phyloP scores from a whole-genome alignment of 768 basidiomycete genomes.

The Sporobolomyces roseus region DNA sequence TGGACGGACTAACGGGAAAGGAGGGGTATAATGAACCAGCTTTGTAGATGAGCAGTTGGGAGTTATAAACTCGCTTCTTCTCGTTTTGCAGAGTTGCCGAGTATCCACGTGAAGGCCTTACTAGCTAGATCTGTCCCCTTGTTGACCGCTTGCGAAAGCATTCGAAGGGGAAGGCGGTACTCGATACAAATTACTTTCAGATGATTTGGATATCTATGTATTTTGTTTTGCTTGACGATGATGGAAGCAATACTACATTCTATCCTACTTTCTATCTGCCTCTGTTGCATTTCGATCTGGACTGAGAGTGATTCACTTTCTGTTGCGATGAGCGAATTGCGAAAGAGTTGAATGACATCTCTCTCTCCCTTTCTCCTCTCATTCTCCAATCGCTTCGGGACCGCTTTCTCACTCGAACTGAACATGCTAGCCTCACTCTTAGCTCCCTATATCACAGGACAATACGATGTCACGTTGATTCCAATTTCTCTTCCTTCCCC shows the following conservation, averaged over 20 bases:
- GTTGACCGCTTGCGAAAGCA: constrained; percentile 1
- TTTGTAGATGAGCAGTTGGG: no score
- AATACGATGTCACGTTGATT: constrained; percentile 18
- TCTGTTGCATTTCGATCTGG: background rate
- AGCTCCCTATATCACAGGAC: constrained; percentile 16
- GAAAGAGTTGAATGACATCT: background rate
- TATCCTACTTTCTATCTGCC: background rate
- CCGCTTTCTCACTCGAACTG: background rate
- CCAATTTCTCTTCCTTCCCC: constrained; percentile 19
- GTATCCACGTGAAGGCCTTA: constrained; percentile 22
- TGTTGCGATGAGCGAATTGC: background rate
- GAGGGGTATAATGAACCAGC: constrained; percentile 24
- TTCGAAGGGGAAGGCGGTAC: background rate
- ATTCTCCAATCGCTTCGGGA: no score
- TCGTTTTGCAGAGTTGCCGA: background rate
- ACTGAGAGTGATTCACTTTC: background rate
- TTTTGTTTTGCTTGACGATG: background rate
- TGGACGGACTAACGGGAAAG: constrained; percentile 21
- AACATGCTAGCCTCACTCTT: constrained; percentile 1
- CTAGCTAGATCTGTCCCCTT: constrained; percentile 19
- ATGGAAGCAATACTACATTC: background rate
- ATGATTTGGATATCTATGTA: background rate
- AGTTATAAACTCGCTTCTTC: background rate
- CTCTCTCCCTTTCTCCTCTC: background rate
- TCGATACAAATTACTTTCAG: background rate